Conservation (phyloP, 1,139 yeast species). For the Groenewaldozyma sp. region DNA sequence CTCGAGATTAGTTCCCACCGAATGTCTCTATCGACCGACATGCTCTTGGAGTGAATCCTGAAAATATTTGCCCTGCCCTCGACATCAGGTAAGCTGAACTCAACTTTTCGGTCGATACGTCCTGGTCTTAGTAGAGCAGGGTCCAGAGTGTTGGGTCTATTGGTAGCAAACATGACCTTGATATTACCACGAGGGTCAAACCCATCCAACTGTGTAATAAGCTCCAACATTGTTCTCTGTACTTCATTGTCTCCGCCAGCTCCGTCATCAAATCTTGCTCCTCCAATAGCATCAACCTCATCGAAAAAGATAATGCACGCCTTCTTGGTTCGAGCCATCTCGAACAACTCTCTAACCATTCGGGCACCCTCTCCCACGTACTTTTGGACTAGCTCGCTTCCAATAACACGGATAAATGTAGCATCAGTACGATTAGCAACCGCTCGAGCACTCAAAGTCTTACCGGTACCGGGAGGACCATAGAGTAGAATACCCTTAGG, state of each 20-base stretch:
- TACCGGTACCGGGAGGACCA: slow-evolving; percentile 99
- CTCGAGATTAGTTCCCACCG: slow-evolving; percentile 98
- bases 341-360: slow-evolving; percentile 96
- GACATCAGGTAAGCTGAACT: slow-evolving; percentile 88
- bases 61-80: slow-evolving; percentile 97
- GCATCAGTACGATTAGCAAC: slow-evolving; percentile 99
- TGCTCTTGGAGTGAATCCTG: slow-evolving; percentile 89
- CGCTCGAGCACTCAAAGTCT: slow-evolving; percentile 95
- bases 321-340: slow-evolving; percentile 96
- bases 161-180: slow-evolving; percentile 98
- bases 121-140: slow-evolving; percentile 98
- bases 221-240: slow-evolving; percentile 97
- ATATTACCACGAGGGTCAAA: slow-evolving; percentile 98
- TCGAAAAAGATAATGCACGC: slow-evolving; percentile 96
- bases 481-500: slow-evolving; percentile 93
- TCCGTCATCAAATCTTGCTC: slow-evolving; percentile 97
- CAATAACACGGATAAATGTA: slow-evolving; percentile 93
- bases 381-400: slow-evolving; percentile 94
- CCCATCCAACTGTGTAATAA: slow-evolving; percentile 94
- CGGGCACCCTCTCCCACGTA: slow-evolving; percentile 99
- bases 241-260: slow-evolving; percentile 99
- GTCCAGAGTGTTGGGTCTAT: slow-evolving; percentile 94
- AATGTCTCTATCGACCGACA: slow-evolving; percentile 94
- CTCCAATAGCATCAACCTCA: slow-evolving; percentile 98
- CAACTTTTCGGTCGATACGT: slow-evolving; percentile 96